Evolutionary conservation across 2,329 filamentous ascomycete genomes (phyloP), one percentile per base, ranked within the genome.

Genomic region (Seiridium cupressi): DNA sequence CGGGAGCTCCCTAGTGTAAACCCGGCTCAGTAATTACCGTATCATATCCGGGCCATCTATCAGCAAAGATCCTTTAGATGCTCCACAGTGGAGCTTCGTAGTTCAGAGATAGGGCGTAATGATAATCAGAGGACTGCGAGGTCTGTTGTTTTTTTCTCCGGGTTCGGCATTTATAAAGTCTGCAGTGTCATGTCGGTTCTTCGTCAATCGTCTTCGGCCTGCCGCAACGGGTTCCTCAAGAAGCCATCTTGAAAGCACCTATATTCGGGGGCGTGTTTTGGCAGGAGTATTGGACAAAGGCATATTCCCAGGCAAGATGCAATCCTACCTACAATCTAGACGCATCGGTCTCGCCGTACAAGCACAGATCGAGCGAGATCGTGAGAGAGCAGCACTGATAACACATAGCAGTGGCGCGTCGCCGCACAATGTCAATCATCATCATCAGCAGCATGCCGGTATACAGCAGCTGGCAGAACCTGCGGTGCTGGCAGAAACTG

Each of bases 261-360:
- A 26, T 26, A 26, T 26, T 26, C 18, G 18, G 18, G 18, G 18
- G 18, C 18, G 38, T 42, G 38, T 42, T 42, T 42, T 42, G 13
- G 38, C 38, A 13, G 7, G 38, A 42, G 38, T 42, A 42, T 13
- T 26, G 47, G 47, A 32, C 13, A 13, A 53, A 53, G 8, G 32
- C 32, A 35, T 26, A 53, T n/a, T 35, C 49, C 49, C 49, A 53
- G 49, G 49, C 49, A 53, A 49, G 47, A 68, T 69, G 66, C 66
- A 69, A 62, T 68, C 66, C 51, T 53, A 63, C 44, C 61, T 68
- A 38, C 67, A 69, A 58, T 64, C 55, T 26, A 62, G 63, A 42
- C 65, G 65, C 36, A 44, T 66, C 11, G 56, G 61, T 42, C 59
- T 60, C n/a, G 65, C 65, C 26, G 64, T 62, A 11, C 57, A 65